Evolutionary conservation across 345 rosid species (phyloP).

Genomic region (Populus pruinosa): DNA sequence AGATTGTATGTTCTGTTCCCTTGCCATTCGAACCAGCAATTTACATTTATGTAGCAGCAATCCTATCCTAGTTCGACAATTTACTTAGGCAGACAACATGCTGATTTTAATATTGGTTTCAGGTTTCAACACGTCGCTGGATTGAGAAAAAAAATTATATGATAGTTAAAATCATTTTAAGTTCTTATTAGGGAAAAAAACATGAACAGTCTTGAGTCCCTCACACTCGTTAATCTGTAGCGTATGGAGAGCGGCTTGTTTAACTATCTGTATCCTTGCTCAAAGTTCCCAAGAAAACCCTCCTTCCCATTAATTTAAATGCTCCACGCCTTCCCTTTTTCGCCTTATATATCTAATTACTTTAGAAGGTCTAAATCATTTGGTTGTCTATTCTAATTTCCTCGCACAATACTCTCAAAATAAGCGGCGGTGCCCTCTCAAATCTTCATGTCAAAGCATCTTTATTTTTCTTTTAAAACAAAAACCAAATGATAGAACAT

Average conservation of each 20-base stretch:
- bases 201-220: background rate
- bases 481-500: slow-evolving; percentile 35
- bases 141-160: background rate
- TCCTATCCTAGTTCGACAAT: background rate
- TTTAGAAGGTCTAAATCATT: slow-evolving; percentile 48
- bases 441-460: slow-evolving; percentile 33
- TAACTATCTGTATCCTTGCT: background rate
- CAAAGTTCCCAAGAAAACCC: slow-evolving; percentile 8
- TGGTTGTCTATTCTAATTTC: slow-evolving; percentile 30
- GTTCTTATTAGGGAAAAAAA: background rate
- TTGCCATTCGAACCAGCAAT: background rate
- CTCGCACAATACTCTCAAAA: slow-evolving; percentile 17
- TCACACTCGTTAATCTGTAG: background rate
- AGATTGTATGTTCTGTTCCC: background rate
- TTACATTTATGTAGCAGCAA: background rate
- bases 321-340: background rate
- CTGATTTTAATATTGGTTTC: background rate
- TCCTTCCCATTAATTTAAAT: background rate
- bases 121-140: background rate
- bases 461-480: slow-evolving; percentile 14
- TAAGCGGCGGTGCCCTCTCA: slow-evolving; percentile 16
- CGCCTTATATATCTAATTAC: slow-evolving; percentile 1
- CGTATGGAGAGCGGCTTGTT: background rate
- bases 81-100: background rate
- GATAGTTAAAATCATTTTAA: no score